Conservation (phyloP, 345 rosid species). For the Pelargonium nanum region DNA sequence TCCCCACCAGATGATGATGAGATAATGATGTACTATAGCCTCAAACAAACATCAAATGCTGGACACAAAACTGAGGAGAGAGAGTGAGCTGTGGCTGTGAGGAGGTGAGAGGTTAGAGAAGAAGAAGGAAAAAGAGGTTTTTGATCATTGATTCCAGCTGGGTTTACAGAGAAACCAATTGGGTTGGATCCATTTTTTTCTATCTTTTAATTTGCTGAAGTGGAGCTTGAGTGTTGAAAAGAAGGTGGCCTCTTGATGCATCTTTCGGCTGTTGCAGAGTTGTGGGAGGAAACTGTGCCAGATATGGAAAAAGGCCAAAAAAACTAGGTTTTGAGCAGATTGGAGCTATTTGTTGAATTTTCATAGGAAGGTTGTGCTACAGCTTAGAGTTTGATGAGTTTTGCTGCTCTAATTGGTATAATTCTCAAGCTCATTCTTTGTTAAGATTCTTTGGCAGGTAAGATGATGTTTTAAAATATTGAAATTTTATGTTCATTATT, state of each 20-base stretch:
- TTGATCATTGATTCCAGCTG: slow-evolving; percentile 54
- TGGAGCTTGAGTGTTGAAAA: slow-evolving; percentile 5
- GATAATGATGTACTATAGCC: slow-evolving; percentile 53
- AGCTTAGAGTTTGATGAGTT: slow-evolving; percentile 29
- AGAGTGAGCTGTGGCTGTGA: slow-evolving; percentile 3
- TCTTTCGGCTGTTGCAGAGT: slow-evolving; percentile 22
- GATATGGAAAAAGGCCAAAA: slow-evolving; percentile 10
- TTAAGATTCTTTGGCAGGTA: slow-evolving; percentile 40
- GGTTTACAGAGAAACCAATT: slow-evolving; percentile 32
- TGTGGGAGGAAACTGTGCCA: slow-evolving; percentile 7
- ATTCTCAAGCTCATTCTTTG: slow-evolving; percentile 22
- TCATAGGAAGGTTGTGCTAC: slow-evolving; percentile 11
- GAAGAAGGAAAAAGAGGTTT: slow-evolving; percentile 7
- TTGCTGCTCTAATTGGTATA: slow-evolving; percentile 29
- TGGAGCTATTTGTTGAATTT: slow-evolving; percentile 19
- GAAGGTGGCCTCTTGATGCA: slow-evolving; percentile 29
- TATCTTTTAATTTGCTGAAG: slow-evolving; percentile 4
- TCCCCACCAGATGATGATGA: slow-evolving; percentile 73
- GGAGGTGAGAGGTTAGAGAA: background rate
- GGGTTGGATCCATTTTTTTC: slow-evolving; percentile 24
- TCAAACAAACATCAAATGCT: slow-evolving; percentile 27
- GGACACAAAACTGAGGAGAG: slow-evolving; percentile 21
- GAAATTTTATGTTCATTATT: slow-evolving; percentile 7
- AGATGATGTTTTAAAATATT: slow-evolving; percentile 28
- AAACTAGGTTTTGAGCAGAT: slow-evolving; percentile 3